phyloP scores from a whole-genome alignment of 2,329 filamentous ascomycete genomes.

The Fusarium lateritium region DNA sequence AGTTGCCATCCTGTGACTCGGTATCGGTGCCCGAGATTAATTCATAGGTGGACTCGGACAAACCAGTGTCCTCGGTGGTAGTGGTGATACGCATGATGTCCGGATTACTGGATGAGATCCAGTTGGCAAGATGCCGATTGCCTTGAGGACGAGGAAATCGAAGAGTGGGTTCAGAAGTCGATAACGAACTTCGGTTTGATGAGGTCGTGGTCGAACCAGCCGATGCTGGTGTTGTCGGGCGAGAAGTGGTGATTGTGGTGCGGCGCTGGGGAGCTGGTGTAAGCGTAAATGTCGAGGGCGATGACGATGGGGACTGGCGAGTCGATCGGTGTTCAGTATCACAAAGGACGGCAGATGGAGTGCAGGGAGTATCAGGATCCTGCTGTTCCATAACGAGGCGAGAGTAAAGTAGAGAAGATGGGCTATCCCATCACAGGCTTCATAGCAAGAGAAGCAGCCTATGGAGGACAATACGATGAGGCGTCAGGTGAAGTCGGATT shows the following conservation, averaged over 20 bases:
- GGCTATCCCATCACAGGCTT: slow-evolving; percentile 49
- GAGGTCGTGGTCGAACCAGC: slow-evolving; percentile 8
- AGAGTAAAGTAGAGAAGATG: slow-evolving; percentile 49
- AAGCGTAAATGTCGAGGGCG: slow-evolving; percentile 41
- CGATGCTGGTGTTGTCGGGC: slow-evolving; percentile 38
- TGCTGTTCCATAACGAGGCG: slow-evolving; percentile 69
- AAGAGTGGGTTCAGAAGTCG: slow-evolving; percentile 64
- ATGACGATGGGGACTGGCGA: slow-evolving; percentile 42
- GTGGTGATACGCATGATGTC: slow-evolving; percentile 67
- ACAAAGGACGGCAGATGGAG: slow-evolving; percentile 48
- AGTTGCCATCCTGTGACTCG: slow-evolving; percentile 66
- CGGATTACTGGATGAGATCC: slow-evolving; percentile 71
- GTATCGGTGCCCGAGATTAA: slow-evolving; percentile 68
- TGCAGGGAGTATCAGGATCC: slow-evolving; percentile 49
- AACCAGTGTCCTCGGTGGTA: slow-evolving; percentile 64
- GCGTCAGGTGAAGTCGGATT: slow-evolving; percentile 43
- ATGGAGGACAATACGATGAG: slow-evolving; percentile 40
- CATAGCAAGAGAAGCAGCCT: slow-evolving; percentile 41
- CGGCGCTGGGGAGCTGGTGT: slow-evolving; percentile 41
- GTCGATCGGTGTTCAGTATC: slow-evolving; percentile 52
- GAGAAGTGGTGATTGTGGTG: slow-evolving; percentile 32
- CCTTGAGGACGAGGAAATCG: slow-evolving; percentile 71
- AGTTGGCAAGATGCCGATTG: slow-evolving; percentile 70
- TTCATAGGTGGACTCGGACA: slow-evolving; percentile 71
- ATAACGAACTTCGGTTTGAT: slow-evolving; percentile 45